These are phyloP conservation scores for Chromera velia DNA, from an alignment of 73 alveolate species.

Conservation along the genomic window DNA sequence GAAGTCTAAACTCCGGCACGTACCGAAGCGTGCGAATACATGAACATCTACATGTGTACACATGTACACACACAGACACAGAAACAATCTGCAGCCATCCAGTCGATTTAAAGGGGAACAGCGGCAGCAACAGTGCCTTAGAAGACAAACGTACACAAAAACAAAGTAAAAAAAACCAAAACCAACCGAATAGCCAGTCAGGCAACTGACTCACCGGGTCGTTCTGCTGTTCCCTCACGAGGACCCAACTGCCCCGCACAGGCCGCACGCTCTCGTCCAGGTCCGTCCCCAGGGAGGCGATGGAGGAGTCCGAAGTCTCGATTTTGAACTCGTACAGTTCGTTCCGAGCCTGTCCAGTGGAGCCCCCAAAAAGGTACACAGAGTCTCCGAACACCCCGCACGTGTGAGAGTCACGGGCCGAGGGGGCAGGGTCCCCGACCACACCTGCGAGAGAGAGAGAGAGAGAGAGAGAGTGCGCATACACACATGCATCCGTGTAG, in stretches of 20 bases:
- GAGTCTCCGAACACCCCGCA: slow-evolving; percentile 53
- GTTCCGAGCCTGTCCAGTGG: slow-evolving; percentile 60
- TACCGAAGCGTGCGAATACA: no score
- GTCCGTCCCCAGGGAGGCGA: no score
- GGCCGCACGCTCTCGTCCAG: no score
- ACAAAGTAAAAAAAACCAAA: background rate
- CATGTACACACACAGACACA: no score
- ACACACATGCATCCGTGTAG: background rate
- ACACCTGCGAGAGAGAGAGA: slow-evolving; percentile 45
- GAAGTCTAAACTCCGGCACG: no score
- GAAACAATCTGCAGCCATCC: no score
- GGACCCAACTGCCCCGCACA: no score
- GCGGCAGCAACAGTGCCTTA: no score
- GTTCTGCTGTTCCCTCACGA: no score
- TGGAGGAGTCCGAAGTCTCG: no score
- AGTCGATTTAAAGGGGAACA: no score
- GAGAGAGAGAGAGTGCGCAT: background rate
- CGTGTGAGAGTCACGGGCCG: slow-evolving; percentile 67
- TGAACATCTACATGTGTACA: no score
- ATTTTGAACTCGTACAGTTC: slow-evolving; percentile 62
- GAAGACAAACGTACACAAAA: background rate
- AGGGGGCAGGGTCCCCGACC: slow-evolving; percentile 49
- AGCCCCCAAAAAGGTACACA: slow-evolving; percentile 60
- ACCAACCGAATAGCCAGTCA: background rate
- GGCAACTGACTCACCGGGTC: background rate